Percentiles rank a stretch among this genome's conserved stretches.
phyloP scores from a whole-genome alignment of 495 filamentous ascomycete genomes.

The Podospora tetraspora region DNA sequence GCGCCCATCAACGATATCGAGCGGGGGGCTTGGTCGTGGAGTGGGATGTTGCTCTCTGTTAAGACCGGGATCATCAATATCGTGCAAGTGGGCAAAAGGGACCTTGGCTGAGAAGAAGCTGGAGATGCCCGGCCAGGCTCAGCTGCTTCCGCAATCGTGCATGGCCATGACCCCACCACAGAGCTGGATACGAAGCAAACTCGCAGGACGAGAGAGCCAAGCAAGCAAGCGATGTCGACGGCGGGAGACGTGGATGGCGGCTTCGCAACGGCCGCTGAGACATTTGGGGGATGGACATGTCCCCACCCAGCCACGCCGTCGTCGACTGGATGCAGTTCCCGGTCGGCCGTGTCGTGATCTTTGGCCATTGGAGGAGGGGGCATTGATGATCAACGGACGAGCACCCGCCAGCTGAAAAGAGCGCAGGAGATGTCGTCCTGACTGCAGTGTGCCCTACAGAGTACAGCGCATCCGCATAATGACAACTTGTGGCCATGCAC shows the following conservation, averaged over 20 bases:
- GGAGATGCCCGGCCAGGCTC: not conserved
- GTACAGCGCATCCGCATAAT: not conserved
- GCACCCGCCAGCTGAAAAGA: not conserved
- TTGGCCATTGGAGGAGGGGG: not conserved
- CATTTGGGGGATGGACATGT: not conserved
- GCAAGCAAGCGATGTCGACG: not conserved
- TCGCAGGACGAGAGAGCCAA: not conserved
- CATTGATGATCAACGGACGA: not conserved
- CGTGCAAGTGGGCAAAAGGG: not conserved
- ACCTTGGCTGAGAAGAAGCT: not conserved
- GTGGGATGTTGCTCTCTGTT: not conserved
- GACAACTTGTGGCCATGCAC: not conserved
- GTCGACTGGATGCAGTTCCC: not conserved
- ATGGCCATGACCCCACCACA: not conserved
- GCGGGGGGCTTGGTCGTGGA: not conserved
- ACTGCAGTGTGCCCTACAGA: not conserved
- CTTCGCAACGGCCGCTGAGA: not conserved
- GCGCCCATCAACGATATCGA: not conserved
- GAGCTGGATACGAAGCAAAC: not conserved
- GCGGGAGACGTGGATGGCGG: not conserved
- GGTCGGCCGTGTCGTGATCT: not conserved
- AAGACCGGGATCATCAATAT: not conserved
- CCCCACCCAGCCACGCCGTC: not conserved
- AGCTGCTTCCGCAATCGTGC: not conserved
- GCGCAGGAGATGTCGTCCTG: not conserved